These are phyloP conservation scores for Xenoacremonium recifei DNA, from an alignment of 2,329 filamentous ascomycete species.

Conservation along the genomic window DNA sequence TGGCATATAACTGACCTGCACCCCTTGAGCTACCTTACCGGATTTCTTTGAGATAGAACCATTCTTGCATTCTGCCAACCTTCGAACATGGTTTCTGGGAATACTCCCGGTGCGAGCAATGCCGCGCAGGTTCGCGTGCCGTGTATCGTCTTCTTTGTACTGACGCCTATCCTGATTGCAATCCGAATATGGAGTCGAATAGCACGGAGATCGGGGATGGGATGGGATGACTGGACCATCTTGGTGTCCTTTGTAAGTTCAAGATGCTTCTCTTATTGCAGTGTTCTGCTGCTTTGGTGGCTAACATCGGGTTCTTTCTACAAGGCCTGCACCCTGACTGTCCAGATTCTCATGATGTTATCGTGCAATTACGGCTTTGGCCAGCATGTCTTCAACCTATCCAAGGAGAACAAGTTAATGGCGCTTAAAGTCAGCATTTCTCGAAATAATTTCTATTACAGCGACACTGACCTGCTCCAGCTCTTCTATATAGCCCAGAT, in stretches of 20 bases:
- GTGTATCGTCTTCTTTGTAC: conserved; percentile 41
- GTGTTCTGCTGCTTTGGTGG: too few species aligned
- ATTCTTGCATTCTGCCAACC: too few species aligned
- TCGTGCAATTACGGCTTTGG: conserved; percentile 43
- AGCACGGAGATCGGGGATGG: conserved; percentile 33
- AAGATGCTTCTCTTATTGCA: too few species aligned
- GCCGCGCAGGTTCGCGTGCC: conserved; percentile 37
- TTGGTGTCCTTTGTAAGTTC: conserved; percentile 38
- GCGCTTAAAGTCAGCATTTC: conserved; percentile 33
- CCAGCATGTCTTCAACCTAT: conserved; percentile 36
- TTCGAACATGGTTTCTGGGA: conserved; percentile 26
- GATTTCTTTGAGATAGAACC: too few species aligned
- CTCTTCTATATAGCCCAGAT: conserved; percentile 51
- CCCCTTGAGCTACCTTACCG: too few species aligned
- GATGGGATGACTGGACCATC: conserved; percentile 43
- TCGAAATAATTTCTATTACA: neutral
- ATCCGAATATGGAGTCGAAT: conserved; percentile 41
- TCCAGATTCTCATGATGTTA: conserved; percentile 39
- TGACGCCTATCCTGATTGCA: conserved; percentile 40
- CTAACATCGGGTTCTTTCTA: too few species aligned
- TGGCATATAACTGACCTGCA: too few species aligned
- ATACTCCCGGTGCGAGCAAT: conserved; percentile 33
- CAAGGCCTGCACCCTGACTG: conserved; percentile 34
- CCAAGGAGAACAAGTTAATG: conserved; percentile 31
- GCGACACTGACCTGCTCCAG: conserved; percentile 26